These are phyloP conservation scores for Colletotrichum musae DNA, from an alignment of 2,329 filamentous ascomycete genomes.

Conservation along the genomic window DNA sequence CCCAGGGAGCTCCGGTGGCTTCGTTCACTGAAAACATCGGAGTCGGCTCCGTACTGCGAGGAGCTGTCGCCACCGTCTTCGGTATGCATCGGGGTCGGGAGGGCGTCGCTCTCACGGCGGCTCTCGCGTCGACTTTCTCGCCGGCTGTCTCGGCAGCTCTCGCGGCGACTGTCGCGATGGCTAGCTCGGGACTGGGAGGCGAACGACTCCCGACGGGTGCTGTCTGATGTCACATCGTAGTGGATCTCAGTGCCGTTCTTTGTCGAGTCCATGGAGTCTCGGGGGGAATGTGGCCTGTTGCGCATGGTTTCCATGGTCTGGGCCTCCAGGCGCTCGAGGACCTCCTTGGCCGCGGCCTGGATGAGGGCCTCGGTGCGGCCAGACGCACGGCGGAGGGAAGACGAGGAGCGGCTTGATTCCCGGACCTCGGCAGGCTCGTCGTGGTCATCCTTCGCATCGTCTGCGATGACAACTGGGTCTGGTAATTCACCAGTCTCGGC, in stretches of 20 bases:
- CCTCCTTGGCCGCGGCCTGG: conserved; percentile 65
- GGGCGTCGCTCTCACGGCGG: conserved; percentile 23
- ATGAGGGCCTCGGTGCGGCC: conserved; percentile 66
- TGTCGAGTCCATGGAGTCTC: conserved; percentile 41
- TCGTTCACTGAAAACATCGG: conserved; percentile 72
- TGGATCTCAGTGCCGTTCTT: conserved; percentile 49
- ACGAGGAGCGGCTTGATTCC: conserved; percentile 41
- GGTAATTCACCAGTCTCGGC: neutral
- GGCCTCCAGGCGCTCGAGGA: conserved; percentile 63
- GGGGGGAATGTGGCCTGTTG: conserved; percentile 38
- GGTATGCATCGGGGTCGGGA: neutral
- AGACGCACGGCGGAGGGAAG: conserved; percentile 55
- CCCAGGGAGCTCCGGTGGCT: conserved; percentile 71
- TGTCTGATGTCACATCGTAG: conserved; percentile 47
- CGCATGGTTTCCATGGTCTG: conserved; percentile 48
- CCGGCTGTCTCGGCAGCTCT: conserved; percentile 19
- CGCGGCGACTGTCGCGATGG: conserved; percentile 5
- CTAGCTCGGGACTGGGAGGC: conserved; percentile 27
- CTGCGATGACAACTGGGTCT: neutral
- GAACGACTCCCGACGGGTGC: conserved; percentile 25
- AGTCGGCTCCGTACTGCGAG: conserved; percentile 66
- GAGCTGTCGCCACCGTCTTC: conserved; percentile 59
- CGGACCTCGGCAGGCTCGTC: neutral
- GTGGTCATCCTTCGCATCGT: conserved; percentile 2
- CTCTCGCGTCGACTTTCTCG: conserved; percentile 17